A percentile compares a stretch with the other conserved stretches of the same genome.
These are phyloP conservation scores for Saturnispora galanensis DNA, from an alignment of 805 yeast genomes.

Conservation along the genomic window DNA sequence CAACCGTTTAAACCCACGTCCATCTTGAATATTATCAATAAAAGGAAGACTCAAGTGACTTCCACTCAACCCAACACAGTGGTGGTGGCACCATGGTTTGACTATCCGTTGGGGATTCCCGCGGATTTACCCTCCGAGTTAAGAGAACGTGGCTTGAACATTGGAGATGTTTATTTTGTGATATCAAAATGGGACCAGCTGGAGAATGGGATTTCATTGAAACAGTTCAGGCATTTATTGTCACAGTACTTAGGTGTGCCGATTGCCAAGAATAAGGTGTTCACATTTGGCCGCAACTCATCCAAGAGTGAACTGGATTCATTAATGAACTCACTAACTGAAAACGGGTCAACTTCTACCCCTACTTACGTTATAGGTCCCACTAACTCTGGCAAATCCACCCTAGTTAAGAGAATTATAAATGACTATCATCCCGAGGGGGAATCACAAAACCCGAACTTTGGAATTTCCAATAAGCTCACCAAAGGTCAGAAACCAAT, in stretches of 20 bases:
- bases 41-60: conserved; percentile 1
- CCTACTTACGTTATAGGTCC: conserved; percentile 22
- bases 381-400: conserved; percentile 23
- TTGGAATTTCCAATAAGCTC: conserved; percentile 1
- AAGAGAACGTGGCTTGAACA: neutral
- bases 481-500: conserved; percentile 7
- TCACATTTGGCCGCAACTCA: neutral
- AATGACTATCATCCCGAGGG: neutral
- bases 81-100: conserved; percentile 2
- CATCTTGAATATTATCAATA: conserved; percentile 5
- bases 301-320: neutral
- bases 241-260: neutral
- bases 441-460: neutral
- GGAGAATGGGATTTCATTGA: no score
- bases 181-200: conserved; percentile 2
- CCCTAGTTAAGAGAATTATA: conserved; percentile 10
- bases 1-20: conserved; percentile 8
- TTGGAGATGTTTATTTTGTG: conserved; percentile 1
- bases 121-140: conserved; percentile 1
- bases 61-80: neutral
- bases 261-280: conserved; percentile 1
- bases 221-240: neutral
- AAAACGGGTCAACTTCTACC: neutral
- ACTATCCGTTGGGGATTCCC: conserved; percentile 5
- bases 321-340: conserved; percentile 4